These are phyloP conservation scores for Casaregolazyma lundiana DNA, from an alignment of 1,139 yeast species.

Conservation along the genomic window DNA sequence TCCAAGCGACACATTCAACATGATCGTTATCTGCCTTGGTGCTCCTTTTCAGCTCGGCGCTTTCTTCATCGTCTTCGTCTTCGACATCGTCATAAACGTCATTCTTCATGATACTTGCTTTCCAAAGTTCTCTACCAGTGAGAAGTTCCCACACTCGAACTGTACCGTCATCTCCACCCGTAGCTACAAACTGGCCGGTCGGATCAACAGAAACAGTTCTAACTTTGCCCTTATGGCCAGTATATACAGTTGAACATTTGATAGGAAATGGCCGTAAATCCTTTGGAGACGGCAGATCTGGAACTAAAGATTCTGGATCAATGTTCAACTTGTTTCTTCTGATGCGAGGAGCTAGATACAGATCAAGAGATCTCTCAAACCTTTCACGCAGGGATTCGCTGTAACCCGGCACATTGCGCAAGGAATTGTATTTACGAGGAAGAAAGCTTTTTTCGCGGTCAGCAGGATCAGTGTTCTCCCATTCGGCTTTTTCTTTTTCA, in stretches of 20 bases:
- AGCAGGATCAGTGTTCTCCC: slow-evolving; percentile 67
- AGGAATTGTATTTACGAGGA: slow-evolving; percentile 75
- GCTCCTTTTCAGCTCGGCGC: slow-evolving; percentile 26
- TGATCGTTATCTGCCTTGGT: slow-evolving; percentile 50
- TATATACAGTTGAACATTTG: slow-evolving; percentile 74
- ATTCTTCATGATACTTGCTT: slow-evolving; percentile 44
- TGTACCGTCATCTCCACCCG: slow-evolving; percentile 96
- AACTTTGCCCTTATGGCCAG: slow-evolving; percentile 79
- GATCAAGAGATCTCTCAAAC: slow-evolving; percentile 89
- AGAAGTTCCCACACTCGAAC: slow-evolving; percentile 95
- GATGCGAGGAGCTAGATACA: slow-evolving; percentile 93
- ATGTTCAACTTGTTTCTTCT: slow-evolving; percentile 87
- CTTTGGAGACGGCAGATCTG: slow-evolving; percentile 94
- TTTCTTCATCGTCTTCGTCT: slow-evolving; percentile 39
- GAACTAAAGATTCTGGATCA: slow-evolving; percentile 93
- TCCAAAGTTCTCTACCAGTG: slow-evolving; percentile 90
- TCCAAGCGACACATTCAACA: slow-evolving; percentile 84
- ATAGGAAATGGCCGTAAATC: slow-evolving; percentile 98
- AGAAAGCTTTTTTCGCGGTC: slow-evolving; percentile 77
- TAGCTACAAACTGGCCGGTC: slow-evolving; percentile 89
- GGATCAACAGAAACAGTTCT: slow-evolving; percentile 84
- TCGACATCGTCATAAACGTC: slow-evolving; percentile 40
- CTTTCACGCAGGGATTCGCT: slow-evolving; percentile 79
- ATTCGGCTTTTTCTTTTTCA: slow-evolving; percentile 69
- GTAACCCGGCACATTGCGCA: slow-evolving; percentile 94